Conservation (phyloP, 768 basidiomycete genomes). For the Leccinum obscurum region DNA sequence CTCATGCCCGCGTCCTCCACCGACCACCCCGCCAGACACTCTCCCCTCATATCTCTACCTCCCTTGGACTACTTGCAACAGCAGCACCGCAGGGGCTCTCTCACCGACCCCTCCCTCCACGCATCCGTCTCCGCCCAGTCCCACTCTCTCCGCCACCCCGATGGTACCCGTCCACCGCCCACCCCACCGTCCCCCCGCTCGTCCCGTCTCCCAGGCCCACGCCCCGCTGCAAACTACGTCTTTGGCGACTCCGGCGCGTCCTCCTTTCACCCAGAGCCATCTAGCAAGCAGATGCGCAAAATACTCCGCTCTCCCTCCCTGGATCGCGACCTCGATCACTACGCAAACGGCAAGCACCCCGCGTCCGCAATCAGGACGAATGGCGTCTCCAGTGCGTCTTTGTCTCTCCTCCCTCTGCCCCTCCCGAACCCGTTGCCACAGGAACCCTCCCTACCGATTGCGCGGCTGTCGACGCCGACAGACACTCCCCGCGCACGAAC, state of each 20-base stretch:
- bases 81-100: conserved; percentile 79
- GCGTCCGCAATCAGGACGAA: conserved; percentile 21
- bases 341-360: conserved; percentile 18
- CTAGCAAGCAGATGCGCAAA: conserved; percentile 47
- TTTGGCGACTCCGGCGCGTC: conserved; percentile 52
- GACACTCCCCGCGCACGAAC: conserved; percentile 27
- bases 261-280: conserved; percentile 41
- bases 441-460: conserved; percentile 24
- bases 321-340: conserved; percentile 38
- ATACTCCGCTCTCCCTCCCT: conserved; percentile 58
- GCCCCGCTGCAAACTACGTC: conserved; percentile 66
- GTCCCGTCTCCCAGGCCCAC: conserved; percentile 43
- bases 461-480: conserved; percentile 28
- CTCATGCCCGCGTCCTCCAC: background rate
- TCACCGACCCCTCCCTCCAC: conserved; percentile 81
- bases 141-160: conserved; percentile 25
- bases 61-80: conserved; percentile 73
- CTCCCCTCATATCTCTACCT: conserved; percentile 61
- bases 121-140: conserved; percentile 19
- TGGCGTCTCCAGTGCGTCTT: conserved; percentile 25
- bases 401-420: conserved; percentile 9
- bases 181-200: conserved; percentile 11
- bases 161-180: conserved; percentile 20
- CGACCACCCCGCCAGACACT: conserved; percentile 39
- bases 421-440: conserved; percentile 21